Evolutionary conservation across 768 basidiomycete species (phyloP).

Genomic region (Atractiella rhizophila): DNA sequence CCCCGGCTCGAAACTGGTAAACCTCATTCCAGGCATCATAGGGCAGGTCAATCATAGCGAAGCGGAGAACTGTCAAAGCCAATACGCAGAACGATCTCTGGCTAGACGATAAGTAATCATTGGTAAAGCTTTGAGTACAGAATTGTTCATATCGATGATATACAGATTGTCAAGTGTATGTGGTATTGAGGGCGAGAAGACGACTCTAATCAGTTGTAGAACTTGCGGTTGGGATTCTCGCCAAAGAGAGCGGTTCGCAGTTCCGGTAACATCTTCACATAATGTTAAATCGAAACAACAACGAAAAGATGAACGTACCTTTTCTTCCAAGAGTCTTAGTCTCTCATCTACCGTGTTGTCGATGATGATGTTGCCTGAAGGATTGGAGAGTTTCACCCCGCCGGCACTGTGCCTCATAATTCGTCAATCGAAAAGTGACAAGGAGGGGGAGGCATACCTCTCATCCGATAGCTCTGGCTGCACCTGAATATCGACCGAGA

Average conservation of each 20-base stretch:
- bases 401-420: no score
- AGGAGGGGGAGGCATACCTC: conserved; percentile 28
- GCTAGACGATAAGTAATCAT: no score
- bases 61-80: no score
- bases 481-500: conserved; percentile 34
- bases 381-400: conserved; percentile 25
- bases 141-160: no score
- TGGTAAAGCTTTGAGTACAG: no score
- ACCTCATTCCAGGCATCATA: no score
- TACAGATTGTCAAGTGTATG: no score
- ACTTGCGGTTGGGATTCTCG: conserved; percentile 69
- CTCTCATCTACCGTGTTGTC: conserved; percentile 91
- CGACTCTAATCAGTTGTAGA: no score
- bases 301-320: background rate
- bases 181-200: no score
- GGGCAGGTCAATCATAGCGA: no score
- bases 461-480: conserved; percentile 41
- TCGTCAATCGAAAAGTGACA: background rate
- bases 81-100: no score
- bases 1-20: no score
- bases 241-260: conserved; percentile 75
- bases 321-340: conserved; percentile 61
- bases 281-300: background rate
- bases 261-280: conserved; percentile 69
- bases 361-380: conserved; percentile 59